Evolutionary conservation across 2,329 filamentous ascomycete genomes (phyloP).

Genomic region (Apiospora rasikravindrae): DNA sequence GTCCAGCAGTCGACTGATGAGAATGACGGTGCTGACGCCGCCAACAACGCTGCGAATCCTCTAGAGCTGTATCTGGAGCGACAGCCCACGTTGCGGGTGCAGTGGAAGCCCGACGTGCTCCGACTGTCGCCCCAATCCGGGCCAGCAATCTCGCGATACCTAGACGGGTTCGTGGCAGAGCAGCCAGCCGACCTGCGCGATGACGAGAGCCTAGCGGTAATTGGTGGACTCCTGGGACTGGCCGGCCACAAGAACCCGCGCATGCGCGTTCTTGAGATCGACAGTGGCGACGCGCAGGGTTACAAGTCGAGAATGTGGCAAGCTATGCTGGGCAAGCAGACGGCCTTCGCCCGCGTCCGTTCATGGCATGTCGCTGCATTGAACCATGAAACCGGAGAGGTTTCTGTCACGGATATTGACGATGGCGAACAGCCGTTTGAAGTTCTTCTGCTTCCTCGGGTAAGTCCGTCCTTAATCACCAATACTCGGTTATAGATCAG

Average conservation of each 20-base stretch:
- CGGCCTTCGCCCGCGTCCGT: conserved; percentile 23
- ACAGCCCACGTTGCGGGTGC: conserved; percentile 24
- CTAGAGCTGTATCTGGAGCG: background rate
- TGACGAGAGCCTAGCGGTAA: background rate
- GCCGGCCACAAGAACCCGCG: conserved; percentile 27
- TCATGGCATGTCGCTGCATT: conserved; percentile 19
- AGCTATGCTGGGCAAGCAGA: conserved; percentile 14
- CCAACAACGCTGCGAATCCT: background rate
- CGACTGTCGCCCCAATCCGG: background rate
- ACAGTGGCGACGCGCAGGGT: background rate
- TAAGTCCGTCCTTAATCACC: background rate
- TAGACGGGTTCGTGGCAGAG: too few relatives aligned
- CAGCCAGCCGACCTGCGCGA: background rate
- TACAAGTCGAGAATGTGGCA: conserved; percentile 21
- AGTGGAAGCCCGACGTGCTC: conserved; percentile 29
- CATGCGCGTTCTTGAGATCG: conserved; percentile 28
- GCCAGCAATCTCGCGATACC: too few relatives aligned
- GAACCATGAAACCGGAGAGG: conserved; percentile 1
- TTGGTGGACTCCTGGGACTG: conserved; percentile 25
- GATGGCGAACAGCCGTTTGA: conserved; percentile 20
- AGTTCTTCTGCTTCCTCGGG: conserved; percentile 21
- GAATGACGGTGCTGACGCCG: background rate
- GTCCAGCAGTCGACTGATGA: background rate
- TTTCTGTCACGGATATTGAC: background rate
- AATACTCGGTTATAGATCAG: background rate